Conservation (phyloP, 2,329 filamentous ascomycete genomes). For the Aureobasidium sp. region DNA sequence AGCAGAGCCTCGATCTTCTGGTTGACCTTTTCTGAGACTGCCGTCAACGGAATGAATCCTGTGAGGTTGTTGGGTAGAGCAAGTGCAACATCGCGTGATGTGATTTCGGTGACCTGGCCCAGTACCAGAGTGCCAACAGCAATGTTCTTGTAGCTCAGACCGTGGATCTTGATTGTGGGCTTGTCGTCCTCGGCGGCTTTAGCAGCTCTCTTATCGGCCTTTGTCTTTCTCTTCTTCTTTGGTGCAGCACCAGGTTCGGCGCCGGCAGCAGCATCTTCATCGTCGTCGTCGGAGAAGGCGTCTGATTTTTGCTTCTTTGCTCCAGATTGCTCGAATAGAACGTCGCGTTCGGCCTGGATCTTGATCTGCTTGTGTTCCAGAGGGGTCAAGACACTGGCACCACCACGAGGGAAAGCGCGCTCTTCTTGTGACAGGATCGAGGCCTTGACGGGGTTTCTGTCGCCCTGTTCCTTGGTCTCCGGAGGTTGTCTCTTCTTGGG, state of each 20-base stretch:
- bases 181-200: slow-evolving; percentile 34
- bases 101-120: slow-evolving; percentile 77
- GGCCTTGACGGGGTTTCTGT: slow-evolving; percentile 23
- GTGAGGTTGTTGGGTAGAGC: slow-evolving; percentile 87
- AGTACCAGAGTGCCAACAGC: slow-evolving; percentile 80
- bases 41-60: slow-evolving; percentile 84
- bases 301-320: slow-evolving; percentile 50
- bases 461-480: slow-evolving; percentile 24
- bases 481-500: slow-evolving; percentile 12
- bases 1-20: slow-evolving; percentile 61
- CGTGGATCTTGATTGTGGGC: slow-evolving; percentile 61
- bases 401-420: slow-evolving; percentile 83
- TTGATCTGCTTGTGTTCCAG: slow-evolving; percentile 95
- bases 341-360: slow-evolving; percentile 85
- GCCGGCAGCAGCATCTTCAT: slow-evolving; percentile 24
- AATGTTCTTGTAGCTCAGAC: slow-evolving; percentile 70
- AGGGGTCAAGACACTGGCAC: slow-evolving; percentile 81
- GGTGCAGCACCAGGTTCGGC: slow-evolving; percentile 30
- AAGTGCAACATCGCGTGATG: slow-evolving; percentile 66
- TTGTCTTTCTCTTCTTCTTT: slow-evolving; percentile 46
- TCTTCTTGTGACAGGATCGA: slow-evolving; percentile 66
- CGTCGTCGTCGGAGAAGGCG: slow-evolving; percentile 35
- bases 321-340: slow-evolving; percentile 71
- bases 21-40: slow-evolving; percentile 75
- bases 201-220: slow-evolving; percentile 32